phyloP scores from a whole-genome alignment of 2,329 filamentous ascomycete species.

The Colletotrichum melonis region DNA sequence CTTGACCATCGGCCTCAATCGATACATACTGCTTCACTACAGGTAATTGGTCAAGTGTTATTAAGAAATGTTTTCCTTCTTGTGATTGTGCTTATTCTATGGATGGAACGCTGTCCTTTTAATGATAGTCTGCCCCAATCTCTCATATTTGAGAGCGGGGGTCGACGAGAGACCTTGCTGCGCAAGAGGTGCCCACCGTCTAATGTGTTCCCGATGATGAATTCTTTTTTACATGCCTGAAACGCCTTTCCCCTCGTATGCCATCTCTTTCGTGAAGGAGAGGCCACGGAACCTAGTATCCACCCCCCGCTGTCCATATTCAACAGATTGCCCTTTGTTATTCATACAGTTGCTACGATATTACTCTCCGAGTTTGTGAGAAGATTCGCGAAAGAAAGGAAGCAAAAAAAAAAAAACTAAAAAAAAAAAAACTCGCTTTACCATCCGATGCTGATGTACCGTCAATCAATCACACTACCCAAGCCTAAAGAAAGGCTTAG shows the following conservation, averaged over 20 bases:
- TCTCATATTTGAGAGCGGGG: not conserved
- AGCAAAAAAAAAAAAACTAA: not conserved
- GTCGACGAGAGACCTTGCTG: not conserved
- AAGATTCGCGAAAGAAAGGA: not conserved
- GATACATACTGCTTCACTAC: not conserved
- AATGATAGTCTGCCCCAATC: constrained; percentile 5
- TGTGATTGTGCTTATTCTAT: not conserved
- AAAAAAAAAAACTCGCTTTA: constrained; percentile 9
- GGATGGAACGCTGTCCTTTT: not conserved
- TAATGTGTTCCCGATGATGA: not conserved
- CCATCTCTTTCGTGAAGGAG: not conserved
- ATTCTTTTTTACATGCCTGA: constrained; percentile 6
- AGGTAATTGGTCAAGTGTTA: not conserved
- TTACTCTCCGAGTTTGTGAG: not conserved
- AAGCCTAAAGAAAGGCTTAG: not conserved
- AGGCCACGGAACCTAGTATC: not conserved
- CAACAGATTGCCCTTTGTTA: constrained; percentile 1
- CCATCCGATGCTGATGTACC: not conserved
- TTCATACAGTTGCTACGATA: constrained; percentile 8
- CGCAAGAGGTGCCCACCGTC: not conserved
- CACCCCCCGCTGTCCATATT: not conserved
- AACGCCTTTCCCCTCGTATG: constrained; percentile 7
- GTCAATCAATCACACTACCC: not conserved
- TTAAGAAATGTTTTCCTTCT: not conserved
- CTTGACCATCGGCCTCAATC: not conserved